Evolutionary conservation across 805 yeast species (phyloP).

Genomic region (Metschnikowia borealis): DNA sequence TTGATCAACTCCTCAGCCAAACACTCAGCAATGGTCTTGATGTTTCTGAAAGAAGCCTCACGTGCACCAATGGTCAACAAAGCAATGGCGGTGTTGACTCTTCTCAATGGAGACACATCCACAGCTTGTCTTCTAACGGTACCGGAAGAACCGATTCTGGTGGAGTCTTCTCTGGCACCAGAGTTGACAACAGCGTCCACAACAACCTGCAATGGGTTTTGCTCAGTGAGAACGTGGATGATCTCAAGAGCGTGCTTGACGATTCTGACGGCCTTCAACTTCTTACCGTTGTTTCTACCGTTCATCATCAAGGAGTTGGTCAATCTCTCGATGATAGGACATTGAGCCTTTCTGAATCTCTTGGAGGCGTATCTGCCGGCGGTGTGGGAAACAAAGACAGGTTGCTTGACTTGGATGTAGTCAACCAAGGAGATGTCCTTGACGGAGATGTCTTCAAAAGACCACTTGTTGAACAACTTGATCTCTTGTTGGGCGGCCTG

Average conservation of each 20-base stretch:
- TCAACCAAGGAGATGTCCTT: slow-evolving; percentile 98
- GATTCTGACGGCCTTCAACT: slow-evolving; percentile 99
- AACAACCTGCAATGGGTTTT: slow-evolving; percentile 98
- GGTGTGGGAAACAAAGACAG: slow-evolving; percentile 97
- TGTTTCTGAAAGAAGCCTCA: slow-evolving; percentile 99
- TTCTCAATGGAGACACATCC: slow-evolving; percentile 99
- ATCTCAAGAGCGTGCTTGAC: slow-evolving; percentile 99
- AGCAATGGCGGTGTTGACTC: slow-evolving; percentile 99
- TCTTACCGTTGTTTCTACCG: slow-evolving; percentile 99
- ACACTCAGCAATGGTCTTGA: slow-evolving; percentile 99
- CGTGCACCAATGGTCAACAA: slow-evolving; percentile 99
- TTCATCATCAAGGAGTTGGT: slow-evolving; percentile 99
- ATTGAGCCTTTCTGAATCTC: slow-evolving; percentile 99
- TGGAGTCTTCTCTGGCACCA: slow-evolving; percentile 99
- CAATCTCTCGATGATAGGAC: slow-evolving; percentile 98
- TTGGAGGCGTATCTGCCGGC: slow-evolving; percentile 99
- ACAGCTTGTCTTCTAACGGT: slow-evolving; percentile 99
- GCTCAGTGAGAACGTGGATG: slow-evolving; percentile 95
- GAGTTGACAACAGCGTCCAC: slow-evolving; percentile 99
- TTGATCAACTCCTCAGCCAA: slow-evolving; percentile 99
- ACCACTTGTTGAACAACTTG: slow-evolving; percentile 99
- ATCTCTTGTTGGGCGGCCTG: slow-evolving; percentile 94
- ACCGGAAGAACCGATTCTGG: slow-evolving; percentile 99
- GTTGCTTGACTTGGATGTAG: slow-evolving; percentile 96
- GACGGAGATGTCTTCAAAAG: slow-evolving; percentile 95